phyloP scores from a whole-genome alignment of 495 filamentous ascomycete genomes.

The Paragyromitra xinjiangensis region DNA sequence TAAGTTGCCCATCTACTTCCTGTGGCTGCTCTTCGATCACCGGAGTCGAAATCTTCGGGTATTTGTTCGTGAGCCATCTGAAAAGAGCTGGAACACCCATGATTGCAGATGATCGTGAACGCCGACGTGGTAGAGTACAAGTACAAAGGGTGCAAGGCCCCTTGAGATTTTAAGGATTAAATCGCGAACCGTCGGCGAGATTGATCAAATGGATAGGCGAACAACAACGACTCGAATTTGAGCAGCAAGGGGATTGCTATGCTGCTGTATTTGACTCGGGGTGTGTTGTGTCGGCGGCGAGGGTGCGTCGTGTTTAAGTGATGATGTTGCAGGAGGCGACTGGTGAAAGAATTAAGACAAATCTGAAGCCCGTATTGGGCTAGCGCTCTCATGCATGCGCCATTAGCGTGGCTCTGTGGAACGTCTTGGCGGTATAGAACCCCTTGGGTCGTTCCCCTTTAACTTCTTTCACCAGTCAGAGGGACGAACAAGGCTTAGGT shows the following conservation, averaged over 20 bases:
- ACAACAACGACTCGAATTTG: neutral
- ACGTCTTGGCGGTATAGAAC: slow-evolving; percentile 5
- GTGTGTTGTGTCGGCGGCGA: neutral
- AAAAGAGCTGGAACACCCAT: slow-evolving; percentile 59
- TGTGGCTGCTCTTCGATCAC: slow-evolving; percentile 86
- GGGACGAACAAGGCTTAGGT: too few relatives aligned
- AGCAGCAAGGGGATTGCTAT: neutral
- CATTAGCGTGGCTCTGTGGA: slow-evolving; percentile 7
- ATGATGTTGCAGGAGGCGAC: slow-evolving; percentile 11
- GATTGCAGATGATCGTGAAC: neutral
- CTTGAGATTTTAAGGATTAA: slow-evolving; percentile 2
- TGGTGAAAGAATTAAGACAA: neutral
- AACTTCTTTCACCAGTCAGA: too few relatives aligned
- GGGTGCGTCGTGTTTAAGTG: slow-evolving; percentile 10
- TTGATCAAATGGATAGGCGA: neutral
- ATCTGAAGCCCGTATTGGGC: slow-evolving; percentile 1
- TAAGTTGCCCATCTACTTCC: slow-evolving; percentile 74
- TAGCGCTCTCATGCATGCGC: slow-evolving; percentile 12
- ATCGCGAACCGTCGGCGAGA: slow-evolving; percentile 1
- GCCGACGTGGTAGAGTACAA: slow-evolving; percentile 13
- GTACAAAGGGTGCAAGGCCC: slow-evolving; percentile 32
- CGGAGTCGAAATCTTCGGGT: slow-evolving; percentile 88
- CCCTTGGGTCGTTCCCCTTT: too few relatives aligned
- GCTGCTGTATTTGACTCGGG: slow-evolving; percentile 6
- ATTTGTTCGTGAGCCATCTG: slow-evolving; percentile 58